Conservation (phyloP, 257 asterid genomes). For the Gynochthodes officinalis region DNA sequence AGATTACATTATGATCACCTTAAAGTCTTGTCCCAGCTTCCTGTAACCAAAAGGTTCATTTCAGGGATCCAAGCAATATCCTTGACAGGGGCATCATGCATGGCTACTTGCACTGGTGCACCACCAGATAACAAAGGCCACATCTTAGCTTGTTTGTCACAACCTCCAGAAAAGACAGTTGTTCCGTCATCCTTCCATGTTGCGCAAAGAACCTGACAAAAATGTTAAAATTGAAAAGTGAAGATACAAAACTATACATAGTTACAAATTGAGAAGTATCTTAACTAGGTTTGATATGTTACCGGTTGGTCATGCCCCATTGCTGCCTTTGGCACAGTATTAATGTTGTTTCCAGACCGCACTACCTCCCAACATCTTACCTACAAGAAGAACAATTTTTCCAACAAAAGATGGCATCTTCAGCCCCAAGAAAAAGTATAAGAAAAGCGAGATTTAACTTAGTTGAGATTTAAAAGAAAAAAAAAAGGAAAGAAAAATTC, state of each 20-base stretch:
- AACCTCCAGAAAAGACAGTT: slow-evolving; percentile 95
- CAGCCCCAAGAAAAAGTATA: not conserved
- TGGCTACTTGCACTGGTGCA: slow-evolving; percentile 78
- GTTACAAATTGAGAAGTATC: not conserved
- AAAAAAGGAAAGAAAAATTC: not conserved
- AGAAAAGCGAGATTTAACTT: not conserved
- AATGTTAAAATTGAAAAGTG: slow-evolving; percentile 14
- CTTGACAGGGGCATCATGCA: slow-evolving; percentile 93
- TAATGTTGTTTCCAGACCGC: slow-evolving; percentile 56
- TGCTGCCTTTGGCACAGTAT: slow-evolving; percentile 70
- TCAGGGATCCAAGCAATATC: slow-evolving; percentile 96
- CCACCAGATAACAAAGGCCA: slow-evolving; percentile 85
- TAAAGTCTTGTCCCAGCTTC: slow-evolving; percentile 93
- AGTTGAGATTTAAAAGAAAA: not conserved
- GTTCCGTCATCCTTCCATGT: slow-evolving; percentile 98
- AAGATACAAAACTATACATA: slow-evolving; percentile 7
- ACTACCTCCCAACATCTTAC: slow-evolving; percentile 94
- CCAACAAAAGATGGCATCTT: not conserved
- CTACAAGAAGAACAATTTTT: slow-evolving; percentile 32
- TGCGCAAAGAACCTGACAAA: slow-evolving; percentile 80
- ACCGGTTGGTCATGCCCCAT: slow-evolving; percentile 92
- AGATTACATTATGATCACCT: slow-evolving; percentile 42
- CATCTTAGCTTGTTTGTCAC: slow-evolving; percentile 98
- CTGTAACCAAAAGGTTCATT: slow-evolving; percentile 79
- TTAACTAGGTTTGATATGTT: slow-evolving; percentile 13